Percentiles rank a stretch among this genome's conserved stretches.
These are phyloP conservation scores for Citrus cavaleriei DNA, from an alignment of 345 rosid genomes.

Conservation along the genomic window DNA sequence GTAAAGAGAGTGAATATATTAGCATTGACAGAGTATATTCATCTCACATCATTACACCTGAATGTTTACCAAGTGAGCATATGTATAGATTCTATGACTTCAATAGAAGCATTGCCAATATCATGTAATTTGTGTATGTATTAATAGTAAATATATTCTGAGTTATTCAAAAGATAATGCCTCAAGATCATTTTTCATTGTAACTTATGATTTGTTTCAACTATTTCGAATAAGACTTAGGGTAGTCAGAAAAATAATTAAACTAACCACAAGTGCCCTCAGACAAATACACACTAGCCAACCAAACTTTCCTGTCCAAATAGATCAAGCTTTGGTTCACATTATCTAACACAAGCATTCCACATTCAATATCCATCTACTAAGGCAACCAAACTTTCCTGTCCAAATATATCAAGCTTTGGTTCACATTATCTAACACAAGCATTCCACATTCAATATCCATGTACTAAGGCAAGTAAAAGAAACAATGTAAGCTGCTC, in stretches of 20 bases:
- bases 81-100: neutral
- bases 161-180: neutral
- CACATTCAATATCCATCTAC: slow-evolving; percentile 10
- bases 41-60: neutral
- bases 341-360: slow-evolving; percentile 3
- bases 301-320: neutral
- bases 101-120: neutral
- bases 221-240: too few relatives aligned
- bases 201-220: neutral
- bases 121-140: neutral
- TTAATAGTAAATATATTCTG: neutral
- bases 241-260: neutral
- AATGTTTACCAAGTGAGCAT: neutral
- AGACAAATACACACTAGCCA: neutral
- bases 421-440: neutral
- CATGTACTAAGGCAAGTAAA: neutral
- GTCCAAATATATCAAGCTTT: neutral
- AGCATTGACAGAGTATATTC: neutral
- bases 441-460: slow-evolving; percentile 11
- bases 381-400: neutral
- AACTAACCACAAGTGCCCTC: neutral
- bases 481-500: slow-evolving; percentile 4
- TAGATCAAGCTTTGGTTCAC: neutral
- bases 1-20: neutral
- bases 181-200: neutral